Conservation (phyloP, 1,284 basidiomycete genomes). For the Irpex sp. region DNA sequence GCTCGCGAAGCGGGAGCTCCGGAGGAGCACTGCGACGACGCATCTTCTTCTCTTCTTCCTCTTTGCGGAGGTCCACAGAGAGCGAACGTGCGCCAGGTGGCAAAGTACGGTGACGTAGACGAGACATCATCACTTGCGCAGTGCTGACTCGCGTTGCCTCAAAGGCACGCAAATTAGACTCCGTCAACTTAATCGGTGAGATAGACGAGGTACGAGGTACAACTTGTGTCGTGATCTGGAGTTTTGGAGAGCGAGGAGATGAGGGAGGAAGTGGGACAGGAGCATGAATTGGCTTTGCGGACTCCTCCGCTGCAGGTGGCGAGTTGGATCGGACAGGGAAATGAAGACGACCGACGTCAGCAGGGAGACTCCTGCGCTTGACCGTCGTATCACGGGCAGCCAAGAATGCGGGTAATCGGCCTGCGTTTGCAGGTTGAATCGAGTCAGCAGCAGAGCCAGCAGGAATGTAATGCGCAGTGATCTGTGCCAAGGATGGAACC, state of each 20-base stretch:
- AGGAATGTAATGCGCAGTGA: conserved; percentile 54
- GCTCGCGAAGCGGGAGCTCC: conserved; percentile 30
- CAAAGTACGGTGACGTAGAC: conserved; percentile 52
- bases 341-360: conserved; percentile 47
- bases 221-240: conserved; percentile 47
- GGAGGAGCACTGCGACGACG: conserved; percentile 37
- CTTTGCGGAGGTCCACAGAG: conserved; percentile 17
- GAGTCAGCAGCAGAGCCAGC: neutral
- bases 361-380: conserved; percentile 31
- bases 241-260: conserved; percentile 36
- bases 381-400: neutral
- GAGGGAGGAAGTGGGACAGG: conserved; percentile 22
- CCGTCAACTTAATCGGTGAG: conserved; percentile 47
- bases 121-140: conserved; percentile 61
- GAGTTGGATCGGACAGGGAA: conserved; percentile 24
- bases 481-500: conserved; percentile 72
- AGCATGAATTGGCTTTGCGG: conserved; percentile 27
- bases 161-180: conserved; percentile 48
- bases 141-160: conserved; percentile 43
- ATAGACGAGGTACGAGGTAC: conserved; percentile 42
- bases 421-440: conserved; percentile 6
- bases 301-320: conserved; percentile 17
- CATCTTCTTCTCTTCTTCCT: conserved; percentile 30
- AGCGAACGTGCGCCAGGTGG: conserved; percentile 22
- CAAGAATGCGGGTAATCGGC: conserved; percentile 45